Percentiles rank a stretch among this genome's conserved stretches.
These are phyloP conservation scores for Cystobasidium pallidum DNA, from an alignment of 1,284 basidiomycete genomes.

Conservation along the genomic window DNA sequence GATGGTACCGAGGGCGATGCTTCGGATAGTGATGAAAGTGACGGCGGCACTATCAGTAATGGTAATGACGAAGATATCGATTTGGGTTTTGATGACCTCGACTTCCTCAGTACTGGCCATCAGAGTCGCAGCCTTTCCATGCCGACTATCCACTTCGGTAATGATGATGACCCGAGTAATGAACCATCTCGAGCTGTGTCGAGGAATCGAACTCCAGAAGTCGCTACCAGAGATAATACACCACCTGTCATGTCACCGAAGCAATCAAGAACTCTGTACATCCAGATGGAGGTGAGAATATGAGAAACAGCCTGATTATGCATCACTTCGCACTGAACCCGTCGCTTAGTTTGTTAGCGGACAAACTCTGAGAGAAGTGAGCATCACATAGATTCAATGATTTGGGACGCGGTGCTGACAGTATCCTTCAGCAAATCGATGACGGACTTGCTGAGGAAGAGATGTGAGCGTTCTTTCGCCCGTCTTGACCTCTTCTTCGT, in stretches of 20 bases:
- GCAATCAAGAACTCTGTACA: constrained; percentile 50
- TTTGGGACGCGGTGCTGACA: constrained; percentile 35
- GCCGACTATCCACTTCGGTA: constrained; percentile 52
- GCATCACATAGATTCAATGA: not conserved
- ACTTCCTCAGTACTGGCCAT: constrained; percentile 50
- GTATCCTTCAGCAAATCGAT: constrained; percentile 51
- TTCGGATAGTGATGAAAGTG: constrained; percentile 27
- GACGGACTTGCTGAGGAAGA: constrained; percentile 52
- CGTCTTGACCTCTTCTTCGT: not conserved
- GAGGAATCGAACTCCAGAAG: constrained; percentile 27
- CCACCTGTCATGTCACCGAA: constrained; percentile 22
- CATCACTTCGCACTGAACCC: too few species aligned
- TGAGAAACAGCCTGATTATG: too few species aligned
- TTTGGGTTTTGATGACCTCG: constrained; percentile 49
- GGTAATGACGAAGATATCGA: constrained; percentile 46
- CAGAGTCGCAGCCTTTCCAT: constrained; percentile 51
- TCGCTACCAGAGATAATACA: not conserved
- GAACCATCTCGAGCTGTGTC: constrained; percentile 26
- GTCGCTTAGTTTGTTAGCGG: constrained; percentile 41
- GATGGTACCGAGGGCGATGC: not conserved
- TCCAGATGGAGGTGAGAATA: constrained; percentile 46
- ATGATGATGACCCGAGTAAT: constrained; percentile 51
- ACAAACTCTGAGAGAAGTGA: constrained; percentile 44
- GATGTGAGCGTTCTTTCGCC: constrained; percentile 7
- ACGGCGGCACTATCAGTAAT: constrained; percentile 46